Evolutionary conservation across 805 yeast genomes (phyloP).

Genomic region (Danielia oregonensis): DNA sequence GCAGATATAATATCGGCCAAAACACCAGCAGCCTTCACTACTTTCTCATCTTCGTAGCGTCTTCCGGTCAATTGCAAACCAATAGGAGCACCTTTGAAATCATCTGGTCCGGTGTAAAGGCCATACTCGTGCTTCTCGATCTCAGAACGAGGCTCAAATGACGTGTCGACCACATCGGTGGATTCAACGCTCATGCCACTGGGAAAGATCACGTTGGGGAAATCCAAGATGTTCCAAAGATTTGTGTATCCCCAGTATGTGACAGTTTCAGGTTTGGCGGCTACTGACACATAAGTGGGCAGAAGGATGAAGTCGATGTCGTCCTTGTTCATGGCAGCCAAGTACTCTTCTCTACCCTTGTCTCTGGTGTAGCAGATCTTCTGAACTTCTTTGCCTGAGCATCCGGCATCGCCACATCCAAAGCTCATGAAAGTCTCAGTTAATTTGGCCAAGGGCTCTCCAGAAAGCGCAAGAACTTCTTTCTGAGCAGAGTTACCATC

Average conservation of each 20-base stretch:
- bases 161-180: constrained; percentile 10
- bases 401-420: constrained; percentile 17
- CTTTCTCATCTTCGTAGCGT: constrained; percentile 16
- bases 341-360: constrained; percentile 10
- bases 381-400: constrained; percentile 14
- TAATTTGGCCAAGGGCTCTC: constrained; percentile 13
- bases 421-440: constrained; percentile 10
- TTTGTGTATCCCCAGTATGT: constrained; percentile 19
- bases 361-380: constrained; percentile 10
- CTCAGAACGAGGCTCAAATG: constrained; percentile 14
- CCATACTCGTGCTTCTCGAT: constrained; percentile 17
- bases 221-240: constrained; percentile 18
- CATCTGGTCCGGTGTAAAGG: constrained; percentile 16
- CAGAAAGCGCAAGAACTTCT: constrained; percentile 8
- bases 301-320: constrained; percentile 14
- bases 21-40: constrained; percentile 17
- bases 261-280: constrained; percentile 14
- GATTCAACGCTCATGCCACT: constrained; percentile 16
- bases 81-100: constrained; percentile 15
- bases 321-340: constrained; percentile 9
- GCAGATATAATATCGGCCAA: constrained; percentile 14
- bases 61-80: constrained; percentile 18
- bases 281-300: constrained; percentile 17
- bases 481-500: constrained; percentile 15
- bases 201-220: constrained; percentile 19